These are phyloP conservation scores for Pseudevernia furfuracea DNA, from an alignment of 495 filamentous ascomycete genomes.

Conservation along the genomic window DNA sequence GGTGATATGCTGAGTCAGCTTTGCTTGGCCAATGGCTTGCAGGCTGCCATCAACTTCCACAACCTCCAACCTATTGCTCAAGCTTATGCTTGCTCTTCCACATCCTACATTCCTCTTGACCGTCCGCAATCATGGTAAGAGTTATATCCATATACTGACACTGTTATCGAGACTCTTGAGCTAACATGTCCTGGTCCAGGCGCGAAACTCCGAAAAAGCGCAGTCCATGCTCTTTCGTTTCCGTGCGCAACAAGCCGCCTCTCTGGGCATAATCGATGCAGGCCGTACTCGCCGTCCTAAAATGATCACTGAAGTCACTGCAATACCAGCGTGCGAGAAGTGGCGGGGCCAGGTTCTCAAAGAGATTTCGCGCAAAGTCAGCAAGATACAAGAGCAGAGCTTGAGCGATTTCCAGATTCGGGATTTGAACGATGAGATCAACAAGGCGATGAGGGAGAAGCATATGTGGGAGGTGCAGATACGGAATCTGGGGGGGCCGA, in stretches of 20 bases:
- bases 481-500: slow-evolving; percentile 84
- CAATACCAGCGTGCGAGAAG: slow-evolving; percentile 86
- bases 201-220: slow-evolving; percentile 91
- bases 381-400: slow-evolving; percentile 82
- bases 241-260: slow-evolving; percentile 92
- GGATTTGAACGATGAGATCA: slow-evolving; percentile 98
- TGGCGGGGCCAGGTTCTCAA: slow-evolving; percentile 98
- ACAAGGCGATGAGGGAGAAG: slow-evolving; percentile 97
- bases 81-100: background rate
- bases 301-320: slow-evolving; percentile 72
- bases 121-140: slow-evolving; percentile 9
- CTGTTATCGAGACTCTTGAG: background rate
- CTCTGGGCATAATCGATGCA: slow-evolving; percentile 90
- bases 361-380: slow-evolving; percentile 92
- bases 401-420: slow-evolving; percentile 94
- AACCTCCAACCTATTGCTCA: background rate
- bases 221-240: slow-evolving; percentile 99
- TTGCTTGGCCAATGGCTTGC: background rate
- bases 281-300: slow-evolving; percentile 87
- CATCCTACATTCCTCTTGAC: background rate
- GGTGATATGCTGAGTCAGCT: background rate
- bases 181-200: slow-evolving; percentile 34
- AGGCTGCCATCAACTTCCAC: background rate
- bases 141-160: background rate
- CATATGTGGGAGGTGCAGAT: slow-evolving; percentile 98